A percentile compares a stretch with the other conserved stretches of the same genome.
These are phyloP conservation scores for Corinectria fuckeliana DNA, from an alignment of 2,329 filamentous ascomycete genomes.

Conservation along the genomic window DNA sequence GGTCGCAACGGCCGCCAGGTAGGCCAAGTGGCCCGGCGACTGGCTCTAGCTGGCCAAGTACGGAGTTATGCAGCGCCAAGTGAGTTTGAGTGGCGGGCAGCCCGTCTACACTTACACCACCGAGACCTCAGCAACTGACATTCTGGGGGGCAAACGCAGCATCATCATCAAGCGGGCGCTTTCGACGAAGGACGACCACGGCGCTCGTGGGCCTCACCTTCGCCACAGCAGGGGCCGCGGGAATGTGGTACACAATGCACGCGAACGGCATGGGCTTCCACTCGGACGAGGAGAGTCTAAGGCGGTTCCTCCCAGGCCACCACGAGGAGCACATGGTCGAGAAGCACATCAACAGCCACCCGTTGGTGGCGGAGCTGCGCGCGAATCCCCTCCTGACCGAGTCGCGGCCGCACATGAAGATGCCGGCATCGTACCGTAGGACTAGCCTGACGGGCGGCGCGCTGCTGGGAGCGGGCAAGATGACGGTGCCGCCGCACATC, in stretches of 20 bases:
- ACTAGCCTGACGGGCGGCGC: slow-evolving; percentile 85
- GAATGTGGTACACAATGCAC: slow-evolving; percentile 46
- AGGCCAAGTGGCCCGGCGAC: slow-evolving; percentile 32
- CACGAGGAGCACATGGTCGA: slow-evolving; percentile 68
- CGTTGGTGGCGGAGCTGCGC: slow-evolving; percentile 74
- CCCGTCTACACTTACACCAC: slow-evolving; percentile 7
- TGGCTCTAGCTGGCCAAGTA: slow-evolving; percentile 24
- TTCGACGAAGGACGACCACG: slow-evolving; percentile 35
- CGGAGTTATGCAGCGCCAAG: slow-evolving; percentile 39
- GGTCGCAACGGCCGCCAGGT: slow-evolving; percentile 34
- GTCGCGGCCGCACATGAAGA: slow-evolving; percentile 85
- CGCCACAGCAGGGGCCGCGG: slow-evolving; percentile 41
- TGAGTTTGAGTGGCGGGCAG: slow-evolving; percentile 23
- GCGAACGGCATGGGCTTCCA: slow-evolving; percentile 47
- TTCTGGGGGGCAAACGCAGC: neutral
- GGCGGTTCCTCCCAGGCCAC: slow-evolving; percentile 65
- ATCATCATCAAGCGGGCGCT: slow-evolving; percentile 24
- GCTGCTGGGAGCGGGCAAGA: slow-evolving; percentile 74
- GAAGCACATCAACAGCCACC: slow-evolving; percentile 75
- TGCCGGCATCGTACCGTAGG: slow-evolving; percentile 71
- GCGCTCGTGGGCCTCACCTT: slow-evolving; percentile 42
- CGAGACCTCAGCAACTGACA: slow-evolving; percentile 20
- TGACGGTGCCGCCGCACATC: slow-evolving; percentile 80
- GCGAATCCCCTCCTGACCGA: slow-evolving; percentile 71
- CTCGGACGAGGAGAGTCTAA: slow-evolving; percentile 74